These are phyloP conservation scores for Extremus antarcticus DNA, from an alignment of 495 filamentous ascomycete species.

Conservation along the genomic window DNA sequence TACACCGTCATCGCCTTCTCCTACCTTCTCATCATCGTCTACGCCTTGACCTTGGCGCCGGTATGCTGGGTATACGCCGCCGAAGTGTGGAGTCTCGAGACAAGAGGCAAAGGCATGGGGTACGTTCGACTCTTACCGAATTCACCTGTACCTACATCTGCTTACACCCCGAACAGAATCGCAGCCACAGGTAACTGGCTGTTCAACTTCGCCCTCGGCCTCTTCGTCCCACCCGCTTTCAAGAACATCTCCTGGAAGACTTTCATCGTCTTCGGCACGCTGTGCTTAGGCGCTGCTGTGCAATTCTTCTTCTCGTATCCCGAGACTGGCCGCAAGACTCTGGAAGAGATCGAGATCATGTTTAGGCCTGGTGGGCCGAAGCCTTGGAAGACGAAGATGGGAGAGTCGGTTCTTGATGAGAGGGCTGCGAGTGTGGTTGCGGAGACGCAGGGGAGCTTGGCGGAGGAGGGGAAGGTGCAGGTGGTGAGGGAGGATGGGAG, in stretches of 20 bases:
- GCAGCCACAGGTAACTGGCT: conserved; percentile 63
- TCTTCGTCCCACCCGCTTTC: conserved; percentile 62
- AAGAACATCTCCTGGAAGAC: conserved; percentile 61
- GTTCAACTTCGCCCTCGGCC: conserved; percentile 60
- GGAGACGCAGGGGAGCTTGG: not conserved
- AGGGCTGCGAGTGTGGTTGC: conserved; percentile 7
- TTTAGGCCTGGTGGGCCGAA: conserved; percentile 44
- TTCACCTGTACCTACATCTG: too few relatives aligned
- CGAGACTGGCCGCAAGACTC: conserved; percentile 57
- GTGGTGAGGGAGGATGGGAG: conserved; percentile 3
- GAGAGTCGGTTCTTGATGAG: conserved; percentile 27
- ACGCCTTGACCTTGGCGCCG: conserved; percentile 61
- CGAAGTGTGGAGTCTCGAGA: conserved; percentile 66
- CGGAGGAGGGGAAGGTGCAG: conserved; percentile 1
- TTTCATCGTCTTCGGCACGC: conserved; percentile 62
- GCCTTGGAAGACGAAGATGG: conserved; percentile 52
- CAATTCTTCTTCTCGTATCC: conserved; percentile 61
- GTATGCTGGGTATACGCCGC: conserved; percentile 66
- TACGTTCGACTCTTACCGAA: not conserved
- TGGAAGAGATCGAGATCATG: conserved; percentile 59
- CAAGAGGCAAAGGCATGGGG: conserved; percentile 60
- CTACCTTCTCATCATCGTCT: conserved; percentile 68
- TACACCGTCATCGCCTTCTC: conserved; percentile 66
- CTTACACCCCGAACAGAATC: conserved; percentile 21
- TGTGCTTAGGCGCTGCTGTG: conserved; percentile 51